These are phyloP conservation scores for Colletotrichum sp. DNA, from an alignment of 2,329 filamentous ascomycete genomes.

Conservation along the genomic window DNA sequence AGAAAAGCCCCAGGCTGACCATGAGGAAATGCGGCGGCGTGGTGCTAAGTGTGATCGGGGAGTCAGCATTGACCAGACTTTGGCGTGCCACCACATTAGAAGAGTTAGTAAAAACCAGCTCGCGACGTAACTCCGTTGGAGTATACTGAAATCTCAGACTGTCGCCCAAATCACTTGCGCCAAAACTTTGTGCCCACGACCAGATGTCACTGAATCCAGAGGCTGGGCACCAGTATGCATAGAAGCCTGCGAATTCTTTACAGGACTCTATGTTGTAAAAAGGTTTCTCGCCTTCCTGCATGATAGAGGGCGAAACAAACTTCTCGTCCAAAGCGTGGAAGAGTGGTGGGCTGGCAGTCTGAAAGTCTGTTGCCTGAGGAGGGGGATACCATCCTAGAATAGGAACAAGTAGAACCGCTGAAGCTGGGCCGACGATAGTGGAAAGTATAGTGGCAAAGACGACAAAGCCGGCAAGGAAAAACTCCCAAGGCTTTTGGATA, in stretches of 20 bases:
- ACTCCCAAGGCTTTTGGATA: not conserved
- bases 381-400: not conserved
- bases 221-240: not conserved
- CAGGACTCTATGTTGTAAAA: not conserved
- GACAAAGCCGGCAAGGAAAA: not conserved
- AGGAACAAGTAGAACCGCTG: slow-evolving; percentile 1
- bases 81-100: no score
- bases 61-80: no score
- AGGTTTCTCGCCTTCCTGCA: not conserved
- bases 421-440: slow-evolving; percentile 1
- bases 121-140: not conserved
- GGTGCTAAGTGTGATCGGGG: not conserved
- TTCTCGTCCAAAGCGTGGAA: not conserved
- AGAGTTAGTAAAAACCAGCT: not conserved
- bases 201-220: not conserved
- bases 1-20: not conserved
- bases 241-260: not conserved
- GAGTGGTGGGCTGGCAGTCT: not conserved
- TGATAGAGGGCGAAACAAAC: not conserved
- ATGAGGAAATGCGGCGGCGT: not conserved
- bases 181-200: not conserved
- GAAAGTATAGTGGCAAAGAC: not conserved
- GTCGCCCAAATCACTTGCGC: not conserved
- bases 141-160: not conserved
- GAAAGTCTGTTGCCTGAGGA: not conserved